phyloP scores from a whole-genome alignment of 257 asterid genomes.

The Thymus mandschuricus region DNA sequence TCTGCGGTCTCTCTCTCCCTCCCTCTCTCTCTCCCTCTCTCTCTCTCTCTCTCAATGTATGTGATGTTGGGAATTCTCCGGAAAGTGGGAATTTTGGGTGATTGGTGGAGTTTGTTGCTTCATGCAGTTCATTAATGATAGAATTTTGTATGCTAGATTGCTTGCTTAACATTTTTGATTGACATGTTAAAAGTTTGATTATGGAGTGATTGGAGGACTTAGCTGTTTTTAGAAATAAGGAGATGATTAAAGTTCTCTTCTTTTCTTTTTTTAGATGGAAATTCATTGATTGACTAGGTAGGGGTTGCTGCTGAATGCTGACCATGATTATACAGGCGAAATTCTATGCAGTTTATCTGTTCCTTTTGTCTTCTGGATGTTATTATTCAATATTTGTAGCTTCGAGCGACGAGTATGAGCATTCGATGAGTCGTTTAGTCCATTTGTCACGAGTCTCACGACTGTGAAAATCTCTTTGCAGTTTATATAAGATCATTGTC shows the following conservation, averaged over 20 bases:
- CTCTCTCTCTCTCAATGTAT: background rate
- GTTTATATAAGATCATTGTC: background rate
- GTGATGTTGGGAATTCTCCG: slow-evolving; percentile 4
- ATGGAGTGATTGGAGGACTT: background rate
- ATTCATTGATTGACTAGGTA: background rate
- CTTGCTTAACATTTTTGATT: background rate
- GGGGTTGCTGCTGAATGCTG: slow-evolving; percentile 10
- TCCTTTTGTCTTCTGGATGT: background rate
- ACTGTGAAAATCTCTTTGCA: background rate
- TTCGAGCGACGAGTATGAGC: background rate
- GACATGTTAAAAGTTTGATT: background rate
- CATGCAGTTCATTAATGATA: background rate
- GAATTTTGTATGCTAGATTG: background rate
- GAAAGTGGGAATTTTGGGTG: background rate
- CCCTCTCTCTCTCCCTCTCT: slow-evolving; percentile 21
- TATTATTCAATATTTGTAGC: background rate
- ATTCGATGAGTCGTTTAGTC: slow-evolving; percentile 14
- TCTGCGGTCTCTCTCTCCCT: slow-evolving; percentile 57
- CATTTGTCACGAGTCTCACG: slow-evolving; percentile 19
- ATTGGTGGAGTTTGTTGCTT: slow-evolving; percentile 18
- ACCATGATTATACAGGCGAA: slow-evolving; percentile 11
- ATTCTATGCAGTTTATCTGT: background rate
- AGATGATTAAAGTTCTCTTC: background rate
- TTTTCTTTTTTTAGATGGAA: background rate
- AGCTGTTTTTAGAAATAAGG: slow-evolving; percentile 6